Base-by-base conservation (phyloP, 140 eudicot species). In the Stevia rebaudiana region DNA sequence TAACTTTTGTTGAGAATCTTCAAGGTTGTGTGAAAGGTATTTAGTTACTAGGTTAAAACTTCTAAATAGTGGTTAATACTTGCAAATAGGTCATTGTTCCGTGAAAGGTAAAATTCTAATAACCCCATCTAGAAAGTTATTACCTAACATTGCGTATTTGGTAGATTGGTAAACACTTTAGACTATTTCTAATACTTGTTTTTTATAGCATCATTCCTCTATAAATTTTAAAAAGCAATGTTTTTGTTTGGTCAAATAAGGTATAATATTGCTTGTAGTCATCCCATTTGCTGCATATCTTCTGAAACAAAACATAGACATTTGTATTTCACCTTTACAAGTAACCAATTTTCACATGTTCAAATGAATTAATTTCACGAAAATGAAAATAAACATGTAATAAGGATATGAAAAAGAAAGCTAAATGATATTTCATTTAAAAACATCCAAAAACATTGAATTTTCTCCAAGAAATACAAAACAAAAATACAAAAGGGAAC, bases 141-240 rank as follows among this genome's bases (percentile, higher is more conserved):
- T 28, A 40, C 68, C 76, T 24, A 71, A 71, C 76, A 13, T 49
- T 15, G 55, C 61, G 43, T 54, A 37, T 71, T 71, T 61, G 55
- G 76, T 49, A 23, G 11, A 40, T 37, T 36, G 37, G 16, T 50
- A 47, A 18, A 28, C 42, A 61, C 30, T 35, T 68, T 4, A 40
- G 33, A 54, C 18, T 39, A 68, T 19, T 52, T 52, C 11, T 37
- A 58, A 19, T 11, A 6, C 30, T 11, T 59, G 61, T 33, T 44
- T n/a, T 49, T 48, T 11, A 3, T 51, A 36, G 18, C 76, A 61
- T 28, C 9, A 48, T 24, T 24, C 49, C 46, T 49, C 55, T 6
- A 43, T 13, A 57, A 44, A 33, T 46, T 66, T 46, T 43, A 42
- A 52, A 63, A 4, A 19, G n/a, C 25, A 64, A n/a, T 19, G 6